These are phyloP conservation scores for Coemansia sp. DNA, from an alignment of 192 early-diverging fungal genomes.

Conservation along the genomic window DNA sequence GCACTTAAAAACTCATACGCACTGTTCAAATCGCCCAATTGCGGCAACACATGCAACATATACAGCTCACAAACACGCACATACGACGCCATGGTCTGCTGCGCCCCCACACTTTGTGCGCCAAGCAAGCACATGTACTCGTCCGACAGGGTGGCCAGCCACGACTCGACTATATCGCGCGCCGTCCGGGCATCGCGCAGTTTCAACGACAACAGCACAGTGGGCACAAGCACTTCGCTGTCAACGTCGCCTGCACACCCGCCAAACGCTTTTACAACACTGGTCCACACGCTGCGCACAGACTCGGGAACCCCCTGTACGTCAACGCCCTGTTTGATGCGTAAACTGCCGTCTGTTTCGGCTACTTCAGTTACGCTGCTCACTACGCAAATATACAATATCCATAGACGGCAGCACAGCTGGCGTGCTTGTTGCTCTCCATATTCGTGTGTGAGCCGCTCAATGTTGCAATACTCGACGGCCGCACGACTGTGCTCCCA, in stretches of 20 bases:
- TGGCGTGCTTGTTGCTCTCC: conserved; percentile 47
- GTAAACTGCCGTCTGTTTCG: conserved; percentile 35
- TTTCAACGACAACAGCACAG: conserved; percentile 49
- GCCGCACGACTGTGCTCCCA: conserved; percentile 40
- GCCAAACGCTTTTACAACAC: conserved; percentile 42
- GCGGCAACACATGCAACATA: conserved; percentile 48
- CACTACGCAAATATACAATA: conserved; percentile 51
- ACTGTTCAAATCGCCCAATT: conserved; percentile 36
- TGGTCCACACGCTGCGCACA: conserved; percentile 40
- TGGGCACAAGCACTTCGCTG: conserved; percentile 52
- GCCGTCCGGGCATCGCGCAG: conserved; percentile 48
- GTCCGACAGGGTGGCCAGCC: conserved; percentile 47
- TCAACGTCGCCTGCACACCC: conserved; percentile 43
- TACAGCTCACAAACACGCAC: conserved; percentile 52
- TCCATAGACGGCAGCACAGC: conserved; percentile 53
- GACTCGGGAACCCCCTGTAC: conserved; percentile 16
- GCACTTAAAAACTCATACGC: conserved; percentile 36
- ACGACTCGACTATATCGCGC: conserved; percentile 48
- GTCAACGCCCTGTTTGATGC: conserved; percentile 12
- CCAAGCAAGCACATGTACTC: conserved; percentile 37
- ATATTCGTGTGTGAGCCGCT: conserved; percentile 30
- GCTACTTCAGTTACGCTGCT: conserved; percentile 45
- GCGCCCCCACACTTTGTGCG: conserved; percentile 7
- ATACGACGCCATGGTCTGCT: conserved; percentile 45
- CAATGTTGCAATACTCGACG: conserved; percentile 39